Percentiles rank a stretch among this genome's conserved stretches.
phyloP scores from a whole-genome alignment of 495 filamentous ascomycete species.

The Hypomontagnella submonticulosa region DNA sequence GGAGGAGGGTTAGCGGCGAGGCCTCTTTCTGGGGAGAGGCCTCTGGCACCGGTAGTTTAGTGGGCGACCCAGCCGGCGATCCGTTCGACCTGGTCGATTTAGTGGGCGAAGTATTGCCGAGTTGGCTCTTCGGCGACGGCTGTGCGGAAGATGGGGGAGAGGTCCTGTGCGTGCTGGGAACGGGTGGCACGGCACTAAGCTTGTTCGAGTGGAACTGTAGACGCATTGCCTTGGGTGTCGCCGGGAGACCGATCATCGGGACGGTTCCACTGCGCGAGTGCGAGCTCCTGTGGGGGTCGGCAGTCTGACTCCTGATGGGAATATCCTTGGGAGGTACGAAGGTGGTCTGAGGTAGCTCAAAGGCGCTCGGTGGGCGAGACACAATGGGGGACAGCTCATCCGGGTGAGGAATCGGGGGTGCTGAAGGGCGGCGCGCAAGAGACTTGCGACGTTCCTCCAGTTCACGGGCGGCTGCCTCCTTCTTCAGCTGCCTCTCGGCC shows the following conservation, averaged over 20 bases:
- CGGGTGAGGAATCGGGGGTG: constrained; percentile 83
- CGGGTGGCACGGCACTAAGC: constrained; percentile 69
- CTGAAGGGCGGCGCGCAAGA: constrained; percentile 79
- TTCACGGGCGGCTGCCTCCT: constrained; percentile 84
- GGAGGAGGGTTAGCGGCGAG: constrained; percentile 57
- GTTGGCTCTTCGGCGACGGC: constrained; percentile 44
- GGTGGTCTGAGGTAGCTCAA: constrained; percentile 57
- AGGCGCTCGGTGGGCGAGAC: constrained; percentile 49
- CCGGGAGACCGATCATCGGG: constrained; percentile 75
- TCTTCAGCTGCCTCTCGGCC: constrained; percentile 68
- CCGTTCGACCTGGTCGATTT: constrained; percentile 34
- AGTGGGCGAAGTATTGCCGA: constrained; percentile 42
- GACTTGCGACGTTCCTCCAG: constrained; percentile 87
- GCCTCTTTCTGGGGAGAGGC: constrained; percentile 40
- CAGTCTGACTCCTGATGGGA: constrained; percentile 59
- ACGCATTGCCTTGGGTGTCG: constrained; percentile 86
- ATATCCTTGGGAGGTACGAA: constrained; percentile 54
- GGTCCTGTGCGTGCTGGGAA: constrained; percentile 65
- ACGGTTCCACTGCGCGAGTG: constrained; percentile 60
- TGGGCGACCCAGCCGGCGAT: constrained; percentile 47
- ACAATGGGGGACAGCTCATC: constrained; percentile 63
- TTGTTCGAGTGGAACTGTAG: constrained; percentile 73
- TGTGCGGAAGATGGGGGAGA: constrained; percentile 46
- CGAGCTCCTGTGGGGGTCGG: constrained; percentile 52
- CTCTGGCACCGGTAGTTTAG: constrained; percentile 34